Evolutionary conservation across 257 asterid genomes (phyloP), one percentile per base, ranked within the genome.

Genomic region (Capsicum baccatum): DNA sequence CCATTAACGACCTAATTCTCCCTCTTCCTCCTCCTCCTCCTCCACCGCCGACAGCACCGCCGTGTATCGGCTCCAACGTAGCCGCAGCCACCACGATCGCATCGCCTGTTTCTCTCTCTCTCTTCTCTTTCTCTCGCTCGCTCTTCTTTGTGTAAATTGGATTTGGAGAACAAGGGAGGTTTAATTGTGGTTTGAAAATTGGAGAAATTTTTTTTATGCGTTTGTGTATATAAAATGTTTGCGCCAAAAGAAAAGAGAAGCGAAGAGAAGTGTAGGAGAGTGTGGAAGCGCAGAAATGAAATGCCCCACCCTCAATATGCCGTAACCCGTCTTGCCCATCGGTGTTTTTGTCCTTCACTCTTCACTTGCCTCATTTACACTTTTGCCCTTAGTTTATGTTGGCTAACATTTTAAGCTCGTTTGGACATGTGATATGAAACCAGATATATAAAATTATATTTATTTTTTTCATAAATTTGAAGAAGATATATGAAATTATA

Each of bases 1-100:
- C 94, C 98, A 93, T 92, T 89, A 90, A 88, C 94, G 91, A 86
- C 89, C 89, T 56, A 82, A 84, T 90, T 84, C 91, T 91, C 50
- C 88, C 89, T 85, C 91, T 87, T 81, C 91, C 92, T 64, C 50
- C 50, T 0, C 48, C 74, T 26, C 50, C 12, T 0, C 48, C 74
- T 26, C 50, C 19, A 0, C 19, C 74, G 35, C 88, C 91, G 86
- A 89, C 87, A 88, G 89, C 57, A 17, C 86, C 85, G 52, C 86
- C 80, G 68, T 12, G 85, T 57, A 83, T 83, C 68, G 67, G 79
- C 80, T 60, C 54, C 82, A 17, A 69, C 87, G 55, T 35, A 21
- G 54, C 79, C 11, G 47, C 79, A 85, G 82, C 87, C 86, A 58
- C 86, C 85, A 63, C 86, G 86, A 60, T 86, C 87, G 81, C 84